These are phyloP conservation scores for Dictyostelium capitatum DNA, from an alignment of 78 protist genomes.

Conservation along the genomic window DNA sequence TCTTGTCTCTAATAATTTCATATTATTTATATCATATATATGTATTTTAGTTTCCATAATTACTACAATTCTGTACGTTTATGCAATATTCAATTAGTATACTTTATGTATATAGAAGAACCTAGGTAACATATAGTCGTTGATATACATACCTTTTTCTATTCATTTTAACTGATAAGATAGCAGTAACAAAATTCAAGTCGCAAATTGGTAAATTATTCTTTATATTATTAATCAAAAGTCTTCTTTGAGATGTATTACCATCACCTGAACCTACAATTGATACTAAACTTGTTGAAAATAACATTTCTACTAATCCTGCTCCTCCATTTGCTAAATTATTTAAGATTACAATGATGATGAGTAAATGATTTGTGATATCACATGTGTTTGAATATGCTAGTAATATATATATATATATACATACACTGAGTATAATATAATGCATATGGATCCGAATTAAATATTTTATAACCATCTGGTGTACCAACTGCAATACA, in stretches of 20 bases:
- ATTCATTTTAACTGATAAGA: conserved; percentile 75
- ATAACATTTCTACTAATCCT: conserved; percentile 96
- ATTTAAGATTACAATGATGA: not conserved
- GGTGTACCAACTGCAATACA: conserved; percentile 96
- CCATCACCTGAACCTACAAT: conserved; percentile 95
- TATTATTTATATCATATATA: conserved; percentile 87
- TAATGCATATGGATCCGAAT: conserved; percentile 95
- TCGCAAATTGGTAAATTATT: conserved; percentile 70
- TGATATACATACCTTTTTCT: conserved; percentile 73
- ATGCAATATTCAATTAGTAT: no score
- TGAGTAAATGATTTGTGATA: not conserved
- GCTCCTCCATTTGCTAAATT: conserved; percentile 91
- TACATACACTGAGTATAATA: conserved; percentile 76
- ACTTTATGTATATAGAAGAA: no score
- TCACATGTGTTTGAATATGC: no score
- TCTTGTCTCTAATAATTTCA: conserved; percentile 85
- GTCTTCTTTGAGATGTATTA: conserved; percentile 75
- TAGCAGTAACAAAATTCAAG: conserved; percentile 82
- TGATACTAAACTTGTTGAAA: conserved; percentile 95
- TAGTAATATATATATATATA: no score
- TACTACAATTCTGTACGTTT: conserved; percentile 72
- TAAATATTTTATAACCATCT: conserved; percentile 94
- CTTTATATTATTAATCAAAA: conserved; percentile 87
- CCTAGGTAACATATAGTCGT: no score
- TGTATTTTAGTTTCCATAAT: conserved; percentile 86